Percentiles rank a stretch among this genome's conserved stretches.
Conservation (phyloP, 306 rosid species). For the Acacia confusa region DNA sequence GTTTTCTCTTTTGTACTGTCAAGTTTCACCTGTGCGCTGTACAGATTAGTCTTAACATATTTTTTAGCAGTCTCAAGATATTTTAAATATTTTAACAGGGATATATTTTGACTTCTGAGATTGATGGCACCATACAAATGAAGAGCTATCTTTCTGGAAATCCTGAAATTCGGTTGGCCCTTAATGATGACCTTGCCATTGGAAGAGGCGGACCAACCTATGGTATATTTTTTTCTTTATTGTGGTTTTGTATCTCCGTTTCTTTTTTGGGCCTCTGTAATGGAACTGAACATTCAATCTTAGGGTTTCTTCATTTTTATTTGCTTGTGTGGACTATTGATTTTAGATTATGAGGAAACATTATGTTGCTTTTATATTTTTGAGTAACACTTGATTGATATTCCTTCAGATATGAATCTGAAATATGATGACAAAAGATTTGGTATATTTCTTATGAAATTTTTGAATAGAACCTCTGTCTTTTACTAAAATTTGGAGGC, state of each 20-base stretch:
- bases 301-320: conserved; percentile 25
- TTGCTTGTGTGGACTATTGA: not conserved
- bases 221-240: conserved; percentile 42
- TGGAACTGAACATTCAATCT: conserved; percentile 12
- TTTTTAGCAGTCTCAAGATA: conserved; percentile 27
- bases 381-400: conserved; percentile 7
- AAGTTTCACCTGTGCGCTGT: conserved; percentile 21
- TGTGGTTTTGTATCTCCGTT: conserved; percentile 23
- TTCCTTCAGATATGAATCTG: conserved; percentile 1
- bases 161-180: conserved; percentile 87
- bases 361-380: conserved; percentile 22
- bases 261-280: not conserved
- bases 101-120: conserved; percentile 84
- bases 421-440: conserved; percentile 3
- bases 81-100: conserved; percentile 58
- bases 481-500: conserved; percentile 7
- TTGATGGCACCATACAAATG: conserved; percentile 95
- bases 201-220: conserved; percentile 60
- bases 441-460: conserved; percentile 3
- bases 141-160: conserved; percentile 85
- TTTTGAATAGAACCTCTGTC: not conserved
- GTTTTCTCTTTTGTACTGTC: conserved; percentile 15
- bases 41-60: conserved; percentile 12
- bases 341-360: conserved; percentile 17
- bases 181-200: conserved; percentile 77